Evolutionary conservation across 345 rosid genomes (phyloP), one percentile per base, ranked within the genome.

Genomic region (Hibiscus trionum): DNA sequence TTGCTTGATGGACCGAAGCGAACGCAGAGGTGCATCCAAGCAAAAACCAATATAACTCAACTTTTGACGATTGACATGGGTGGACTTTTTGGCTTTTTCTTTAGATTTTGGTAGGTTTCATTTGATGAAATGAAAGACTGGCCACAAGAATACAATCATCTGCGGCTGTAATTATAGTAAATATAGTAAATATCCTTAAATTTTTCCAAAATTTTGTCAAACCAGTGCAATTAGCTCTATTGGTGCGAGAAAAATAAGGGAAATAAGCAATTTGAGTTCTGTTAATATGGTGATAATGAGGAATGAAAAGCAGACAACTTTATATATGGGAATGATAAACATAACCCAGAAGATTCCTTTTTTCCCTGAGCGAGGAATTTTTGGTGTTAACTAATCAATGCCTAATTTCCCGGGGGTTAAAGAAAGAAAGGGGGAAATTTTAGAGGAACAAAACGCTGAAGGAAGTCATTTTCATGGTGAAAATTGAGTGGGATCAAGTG

Each of bases 41-140:
- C 72, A 76, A 52, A 76, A 72, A 46, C 1, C 31, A 61, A 44
- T 60, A 31, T 3, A 21, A 58, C 76, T 63, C 33, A 72, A 72
- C 79, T 73, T 82, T 75, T 33, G 46, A 52, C 24, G 77, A 69
- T 49, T 78, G 68, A 72, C 8, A 63, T 33, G 67, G 72, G 61
- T 47, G 70, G 39, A 27, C 74, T 63, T 61, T 75, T 74, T 47
- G 77, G 77, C 75, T 73, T 46, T 64, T 37, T 75, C 70, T 75
- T 27, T 61, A 26, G 31, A 50, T 53, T 63, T 67, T 59, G n/a
- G 17, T n/a, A 17, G 52, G 47, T 66, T 46, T 66, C 26, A 66
- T 73, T 33, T 72, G 70, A 11, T 61, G 44, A 8, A 39, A 39
- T 39, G 44, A 39, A 39, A 39, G 44, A 7, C 9, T 49, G 53